These are phyloP conservation scores for Cladobotryum mycophilum DNA, from an alignment of 2,329 filamentous ascomycete genomes.

Conservation along the genomic window DNA sequence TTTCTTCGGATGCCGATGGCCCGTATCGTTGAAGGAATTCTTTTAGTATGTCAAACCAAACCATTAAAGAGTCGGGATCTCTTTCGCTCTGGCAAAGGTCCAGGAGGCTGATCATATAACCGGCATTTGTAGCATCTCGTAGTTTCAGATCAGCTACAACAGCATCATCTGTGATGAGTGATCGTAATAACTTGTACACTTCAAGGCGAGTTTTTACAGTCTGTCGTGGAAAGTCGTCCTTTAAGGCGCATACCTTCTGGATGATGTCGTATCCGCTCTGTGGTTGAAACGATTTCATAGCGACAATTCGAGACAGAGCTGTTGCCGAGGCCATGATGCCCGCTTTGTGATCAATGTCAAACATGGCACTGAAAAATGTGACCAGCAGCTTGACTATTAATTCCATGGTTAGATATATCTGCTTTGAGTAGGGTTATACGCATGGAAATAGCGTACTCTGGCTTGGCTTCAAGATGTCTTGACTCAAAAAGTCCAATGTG, in stretches of 20 bases:
- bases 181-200: conserved; percentile 43
- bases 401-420: background rate
- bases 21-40: conserved; percentile 39
- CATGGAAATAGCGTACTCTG: conserved; percentile 33
- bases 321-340: conserved; percentile 49
- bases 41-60: conserved; percentile 49
- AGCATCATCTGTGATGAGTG: conserved; percentile 37
- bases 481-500: conserved; percentile 44
- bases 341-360: conserved; percentile 53
- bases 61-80: conserved; percentile 50
- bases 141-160: conserved; percentile 40
- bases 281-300: conserved; percentile 47
- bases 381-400: conserved; percentile 40
- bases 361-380: conserved; percentile 53
- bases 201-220: conserved; percentile 44
- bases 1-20: conserved; percentile 34
- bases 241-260: conserved; percentile 42
- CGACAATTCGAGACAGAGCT: conserved; percentile 43
- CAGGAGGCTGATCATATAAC: conserved; percentile 44
- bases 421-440: background rate
- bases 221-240: conserved; percentile 52
- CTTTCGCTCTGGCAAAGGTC: conserved; percentile 48
- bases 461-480: conserved; percentile 40
- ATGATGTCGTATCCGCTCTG: conserved; percentile 44
- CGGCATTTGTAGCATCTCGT: conserved; percentile 35